Evolutionary conservation across 768 basidiomycete genomes (phyloP).

Genomic region (Pleurotus cornucopiae): DNA sequence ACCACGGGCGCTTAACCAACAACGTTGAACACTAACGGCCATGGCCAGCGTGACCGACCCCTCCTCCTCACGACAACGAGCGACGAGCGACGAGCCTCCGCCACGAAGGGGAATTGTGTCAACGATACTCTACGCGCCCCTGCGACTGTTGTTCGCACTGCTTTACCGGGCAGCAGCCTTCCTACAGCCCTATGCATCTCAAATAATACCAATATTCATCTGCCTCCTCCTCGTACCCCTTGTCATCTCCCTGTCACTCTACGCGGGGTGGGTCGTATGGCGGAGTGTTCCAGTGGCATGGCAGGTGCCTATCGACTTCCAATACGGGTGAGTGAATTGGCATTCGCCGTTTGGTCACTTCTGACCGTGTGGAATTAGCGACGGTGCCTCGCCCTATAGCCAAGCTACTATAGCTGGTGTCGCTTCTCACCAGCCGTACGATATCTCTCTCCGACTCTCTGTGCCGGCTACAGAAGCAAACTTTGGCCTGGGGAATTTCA

Average conservation of each 20-base stretch:
- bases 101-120: neutral
- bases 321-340: slow-evolving; percentile 64
- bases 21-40: neutral
- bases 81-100: neutral
- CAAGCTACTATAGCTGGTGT: slow-evolving; percentile 46
- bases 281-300: slow-evolving; percentile 65
- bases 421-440: slow-evolving; percentile 64
- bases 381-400: slow-evolving; percentile 63
- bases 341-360: slow-evolving; percentile 4
- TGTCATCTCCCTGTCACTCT: slow-evolving; percentile 52
- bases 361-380: slow-evolving; percentile 34
- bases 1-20: slow-evolving; percentile 4
- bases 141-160: slow-evolving; percentile 15
- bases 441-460: slow-evolving; percentile 61
- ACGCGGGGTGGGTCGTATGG: slow-evolving; percentile 76
- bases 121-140: neutral
- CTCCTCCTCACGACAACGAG: neutral
- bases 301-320: slow-evolving; percentile 64
- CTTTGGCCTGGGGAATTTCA: slow-evolving; percentile 79
- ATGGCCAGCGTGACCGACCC: neutral
- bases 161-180: slow-evolving; percentile 24
- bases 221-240: slow-evolving; percentile 62
- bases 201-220: slow-evolving; percentile 62
- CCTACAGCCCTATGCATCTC: slow-evolving; percentile 53
- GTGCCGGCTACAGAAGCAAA: slow-evolving; percentile 68